Conservation (phyloP, 257 asterid genomes). For the Vinca minor region DNA sequence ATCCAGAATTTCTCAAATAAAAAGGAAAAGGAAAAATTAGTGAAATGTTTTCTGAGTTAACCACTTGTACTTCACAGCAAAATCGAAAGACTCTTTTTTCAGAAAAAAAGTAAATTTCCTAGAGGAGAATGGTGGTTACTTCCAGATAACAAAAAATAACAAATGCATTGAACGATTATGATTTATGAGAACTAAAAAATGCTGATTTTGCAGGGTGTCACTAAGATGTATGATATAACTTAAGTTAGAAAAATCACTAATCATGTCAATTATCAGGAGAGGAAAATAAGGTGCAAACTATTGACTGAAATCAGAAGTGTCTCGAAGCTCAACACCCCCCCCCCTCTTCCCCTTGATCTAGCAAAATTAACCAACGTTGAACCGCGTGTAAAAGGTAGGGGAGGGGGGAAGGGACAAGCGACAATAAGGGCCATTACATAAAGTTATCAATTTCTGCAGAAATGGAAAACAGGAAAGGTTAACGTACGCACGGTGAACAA, state of each 20-base stretch:
- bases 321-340: background rate
- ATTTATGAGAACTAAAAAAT: background rate
- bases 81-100: background rate
- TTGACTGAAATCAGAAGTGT: background rate
- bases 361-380: background rate
- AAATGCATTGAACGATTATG: background rate
- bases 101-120: background rate
- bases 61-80: background rate
- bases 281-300: background rate
- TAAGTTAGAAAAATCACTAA: background rate
- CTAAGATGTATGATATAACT: background rate
- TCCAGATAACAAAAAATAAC: background rate
- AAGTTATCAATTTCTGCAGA: background rate
- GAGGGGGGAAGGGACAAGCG: background rate
- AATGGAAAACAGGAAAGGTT: constrained; percentile 3
- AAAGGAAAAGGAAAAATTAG: background rate
- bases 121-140: no score
- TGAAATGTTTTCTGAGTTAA: background rate
- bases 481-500: constrained; percentile 83
- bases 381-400: background rate
- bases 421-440: background rate
- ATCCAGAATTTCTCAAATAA: constrained; percentile 2
- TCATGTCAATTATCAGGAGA: background rate
- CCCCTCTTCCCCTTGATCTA: background rate
- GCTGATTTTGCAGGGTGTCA: background rate